A percentile compares a stretch with the other conserved stretches of the same genome.
Evolutionary conservation across 352 stramenopile species (phyloP).

Genomic region (Lagenidium giganteum): DNA sequence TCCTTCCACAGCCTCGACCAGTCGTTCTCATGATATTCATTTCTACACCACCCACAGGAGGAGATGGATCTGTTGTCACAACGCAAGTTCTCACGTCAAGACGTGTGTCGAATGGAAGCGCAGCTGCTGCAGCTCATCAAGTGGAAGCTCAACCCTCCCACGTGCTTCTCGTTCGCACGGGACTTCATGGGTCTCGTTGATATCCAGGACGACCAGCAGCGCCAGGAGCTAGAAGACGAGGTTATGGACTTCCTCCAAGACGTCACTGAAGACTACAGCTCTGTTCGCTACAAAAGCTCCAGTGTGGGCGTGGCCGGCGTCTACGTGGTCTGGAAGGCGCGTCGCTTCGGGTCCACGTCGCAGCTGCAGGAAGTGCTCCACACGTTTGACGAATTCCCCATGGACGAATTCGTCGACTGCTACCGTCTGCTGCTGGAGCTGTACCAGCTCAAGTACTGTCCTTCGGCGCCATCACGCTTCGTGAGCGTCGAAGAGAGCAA

Average conservation of each 20-base stretch:
- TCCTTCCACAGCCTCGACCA: background rate
- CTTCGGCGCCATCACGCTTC: conserved; percentile 16
- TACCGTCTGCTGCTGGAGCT: conserved; percentile 29
- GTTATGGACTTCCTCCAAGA: conserved; percentile 27
- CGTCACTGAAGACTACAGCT: conserved; percentile 17
- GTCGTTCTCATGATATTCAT: conserved; percentile 1
- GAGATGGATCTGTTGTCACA: conserved; percentile 46
- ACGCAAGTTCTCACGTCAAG: conserved; percentile 31
- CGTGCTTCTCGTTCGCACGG: conserved; percentile 31
- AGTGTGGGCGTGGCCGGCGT: conserved; percentile 32
- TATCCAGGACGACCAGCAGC: conserved; percentile 2
- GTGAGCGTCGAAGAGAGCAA: conserved; percentile 36
- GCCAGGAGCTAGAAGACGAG: conserved; percentile 15
- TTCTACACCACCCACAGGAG: conserved; percentile 26
- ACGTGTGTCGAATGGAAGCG: conserved; percentile 30
- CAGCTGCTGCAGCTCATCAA: conserved; percentile 27
- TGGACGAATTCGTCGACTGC: conserved; percentile 25
- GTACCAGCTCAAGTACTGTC: conserved; percentile 11
- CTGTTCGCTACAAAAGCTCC: conserved; percentile 27
- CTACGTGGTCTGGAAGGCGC: conserved; percentile 30
- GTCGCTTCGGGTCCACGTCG: conserved; percentile 18
- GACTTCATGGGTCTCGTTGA: conserved; percentile 32
- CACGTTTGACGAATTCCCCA: conserved; percentile 12
- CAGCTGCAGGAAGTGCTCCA: conserved; percentile 26
- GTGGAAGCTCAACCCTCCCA: conserved; percentile 32